Percentiles rank a stretch among this genome's conserved stretches.
Evolutionary conservation across 495 filamentous ascomycete genomes (phyloP).

Genomic region (Aspergillus conjunctus): DNA sequence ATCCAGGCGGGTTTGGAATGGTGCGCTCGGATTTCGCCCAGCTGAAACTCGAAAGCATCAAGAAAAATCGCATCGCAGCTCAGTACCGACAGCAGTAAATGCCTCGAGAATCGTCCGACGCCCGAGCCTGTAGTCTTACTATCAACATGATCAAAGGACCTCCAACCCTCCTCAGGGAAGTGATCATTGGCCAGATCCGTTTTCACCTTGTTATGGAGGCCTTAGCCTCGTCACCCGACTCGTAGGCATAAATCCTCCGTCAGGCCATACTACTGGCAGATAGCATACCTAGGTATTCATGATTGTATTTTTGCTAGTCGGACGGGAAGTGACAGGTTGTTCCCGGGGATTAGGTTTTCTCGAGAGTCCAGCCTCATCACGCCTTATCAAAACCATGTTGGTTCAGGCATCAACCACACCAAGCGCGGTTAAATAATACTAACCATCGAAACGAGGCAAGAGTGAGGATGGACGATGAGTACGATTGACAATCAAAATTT

Average conservation of each 20-base stretch:
- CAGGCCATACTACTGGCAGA: background rate
- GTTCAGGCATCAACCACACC: slow-evolving; percentile 17
- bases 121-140: no score
- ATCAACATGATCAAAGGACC: no score
- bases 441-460: background rate
- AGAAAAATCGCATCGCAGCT: background rate
- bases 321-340: background rate
- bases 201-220: no score
- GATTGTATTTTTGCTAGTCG: background rate
- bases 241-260: slow-evolving; percentile 10
- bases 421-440: background rate
- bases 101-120: no score
- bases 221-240: background rate
- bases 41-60: background rate
- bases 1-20: background rate
- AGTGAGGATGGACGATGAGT: background rate
- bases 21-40: background rate
- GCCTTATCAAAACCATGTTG: background rate
- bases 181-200: no score
- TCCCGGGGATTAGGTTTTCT: background rate
- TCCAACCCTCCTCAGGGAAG: no score
- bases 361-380: background rate
- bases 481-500: background rate
- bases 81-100: no score
- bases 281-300: background rate